phyloP scores from a whole-genome alignment of 805 yeast species.

The Kodamaea laetipori region DNA sequence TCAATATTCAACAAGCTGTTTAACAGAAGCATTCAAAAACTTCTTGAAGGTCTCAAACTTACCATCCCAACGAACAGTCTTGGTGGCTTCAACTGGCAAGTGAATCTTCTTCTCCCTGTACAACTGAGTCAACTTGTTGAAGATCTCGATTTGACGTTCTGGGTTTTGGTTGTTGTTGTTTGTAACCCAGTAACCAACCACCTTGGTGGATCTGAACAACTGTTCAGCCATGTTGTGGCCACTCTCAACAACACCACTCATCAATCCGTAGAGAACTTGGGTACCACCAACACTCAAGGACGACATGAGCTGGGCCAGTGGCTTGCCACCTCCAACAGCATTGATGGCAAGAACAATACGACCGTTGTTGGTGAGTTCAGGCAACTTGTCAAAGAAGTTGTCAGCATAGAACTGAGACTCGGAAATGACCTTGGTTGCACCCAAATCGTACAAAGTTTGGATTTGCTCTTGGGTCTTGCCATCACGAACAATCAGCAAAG shows the following conservation, averaged over 20 bases:
- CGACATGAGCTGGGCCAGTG: constrained; percentile 21
- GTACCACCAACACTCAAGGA: constrained; percentile 28
- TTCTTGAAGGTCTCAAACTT: not conserved
- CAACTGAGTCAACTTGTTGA: constrained; percentile 55
- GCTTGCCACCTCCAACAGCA: constrained; percentile 31
- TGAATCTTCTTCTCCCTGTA: constrained; percentile 31
- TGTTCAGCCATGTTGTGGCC: too few relatives aligned
- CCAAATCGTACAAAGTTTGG: constrained; percentile 25
- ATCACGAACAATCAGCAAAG: constrained; percentile 31
- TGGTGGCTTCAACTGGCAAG: too few relatives aligned
- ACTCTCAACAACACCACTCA: constrained; percentile 64
- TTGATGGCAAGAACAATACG: constrained; percentile 33
- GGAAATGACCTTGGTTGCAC: constrained; percentile 25
- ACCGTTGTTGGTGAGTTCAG: constrained; percentile 19
- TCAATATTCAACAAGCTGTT: constrained; percentile 8
- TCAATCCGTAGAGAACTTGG: constrained; percentile 39
- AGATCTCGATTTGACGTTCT: too few relatives aligned
- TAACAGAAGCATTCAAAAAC: constrained; percentile 2
- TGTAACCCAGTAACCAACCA: too few relatives aligned
- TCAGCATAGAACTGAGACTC: constrained; percentile 26
- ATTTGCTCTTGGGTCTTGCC: constrained; percentile 29
- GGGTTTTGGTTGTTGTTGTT: too few relatives aligned
- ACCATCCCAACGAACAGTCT: constrained; percentile 2
- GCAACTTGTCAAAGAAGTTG: constrained; percentile 19
- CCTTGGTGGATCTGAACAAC: too few relatives aligned